These are phyloP conservation scores for Asterionellopsis glacialis DNA, from an alignment of 108 stramenopile species.

Conservation along the genomic window DNA sequence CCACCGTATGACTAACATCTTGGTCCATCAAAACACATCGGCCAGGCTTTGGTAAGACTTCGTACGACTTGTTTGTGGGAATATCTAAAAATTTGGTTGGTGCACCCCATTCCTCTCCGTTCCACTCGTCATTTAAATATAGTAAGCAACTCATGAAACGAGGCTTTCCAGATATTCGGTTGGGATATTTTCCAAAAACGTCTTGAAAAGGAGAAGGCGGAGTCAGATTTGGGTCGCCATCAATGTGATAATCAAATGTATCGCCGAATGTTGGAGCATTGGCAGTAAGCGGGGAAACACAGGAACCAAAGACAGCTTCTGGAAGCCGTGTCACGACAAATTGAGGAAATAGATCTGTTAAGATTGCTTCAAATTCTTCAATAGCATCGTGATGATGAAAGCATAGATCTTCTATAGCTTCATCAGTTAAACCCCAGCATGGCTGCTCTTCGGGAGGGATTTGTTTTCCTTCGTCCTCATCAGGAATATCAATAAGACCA, in stretches of 20 bases:
- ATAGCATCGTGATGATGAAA: conserved; percentile 48
- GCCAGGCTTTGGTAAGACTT: conserved; percentile 43
- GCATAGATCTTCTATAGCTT: conserved; percentile 57
- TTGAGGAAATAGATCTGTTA: conserved; percentile 41
- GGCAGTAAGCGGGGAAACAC: conserved; percentile 61
- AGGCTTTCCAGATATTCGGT: conserved; percentile 54
- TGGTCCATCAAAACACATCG: conserved; percentile 66
- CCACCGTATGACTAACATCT: conserved; percentile 59
- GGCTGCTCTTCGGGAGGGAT: neutral
- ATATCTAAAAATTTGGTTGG: conserved; percentile 63
- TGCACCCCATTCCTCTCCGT: conserved; percentile 50
- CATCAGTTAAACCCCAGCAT: conserved; percentile 55
- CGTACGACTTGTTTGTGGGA: conserved; percentile 38
- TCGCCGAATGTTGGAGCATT: conserved; percentile 65
- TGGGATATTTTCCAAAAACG: conserved; percentile 64
- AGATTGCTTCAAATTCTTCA: conserved; percentile 43
- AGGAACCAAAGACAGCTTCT: conserved; percentile 53
- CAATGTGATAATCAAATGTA: conserved; percentile 62
- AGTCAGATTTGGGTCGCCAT: conserved; percentile 56
- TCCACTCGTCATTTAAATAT: conserved; percentile 66
- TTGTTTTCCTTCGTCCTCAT: conserved; percentile 8
- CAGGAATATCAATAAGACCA: conserved; percentile 37
- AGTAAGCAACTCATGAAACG: conserved; percentile 66
- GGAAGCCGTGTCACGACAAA: conserved; percentile 48
- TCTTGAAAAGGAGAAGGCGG: conserved; percentile 69